Evolutionary conservation across 78 protist genomes (phyloP).

Genomic region (Paulinella micropora): DNA sequence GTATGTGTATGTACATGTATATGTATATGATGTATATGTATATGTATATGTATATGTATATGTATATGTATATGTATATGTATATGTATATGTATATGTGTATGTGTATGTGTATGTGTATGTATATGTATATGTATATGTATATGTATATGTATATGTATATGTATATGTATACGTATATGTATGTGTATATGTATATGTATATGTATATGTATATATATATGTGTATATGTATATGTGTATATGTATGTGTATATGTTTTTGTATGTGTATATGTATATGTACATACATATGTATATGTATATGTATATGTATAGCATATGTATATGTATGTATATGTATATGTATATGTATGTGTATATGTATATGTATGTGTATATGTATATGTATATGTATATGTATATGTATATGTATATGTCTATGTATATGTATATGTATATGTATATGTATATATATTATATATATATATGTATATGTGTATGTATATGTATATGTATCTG

Average conservation of each 20-base stretch:
- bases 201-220: not conserved
- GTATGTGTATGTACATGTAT: not conserved
- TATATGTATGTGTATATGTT: not conserved
- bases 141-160: not conserved
- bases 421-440: not conserved
- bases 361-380: not conserved
- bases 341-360: not conserved
- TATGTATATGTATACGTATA: not conserved
- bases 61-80: not conserved
- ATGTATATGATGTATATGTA: not conserved
- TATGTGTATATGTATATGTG: not conserved
- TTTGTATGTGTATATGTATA: not conserved
- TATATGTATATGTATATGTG: not conserved
- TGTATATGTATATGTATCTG: not conserved
- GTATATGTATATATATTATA: not conserved
- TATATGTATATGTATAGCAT: not conserved
- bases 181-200: not conserved
- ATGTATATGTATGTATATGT: not conserved
- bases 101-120: not conserved
- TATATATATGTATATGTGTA: not conserved
- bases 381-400: not conserved
- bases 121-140: not conserved
- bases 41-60: not conserved
- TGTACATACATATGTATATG: not conserved
- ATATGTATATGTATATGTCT: not conserved